Conservation (phyloP, 1,284 basidiomycete genomes). For the Rhizoctonia solani region DNA sequence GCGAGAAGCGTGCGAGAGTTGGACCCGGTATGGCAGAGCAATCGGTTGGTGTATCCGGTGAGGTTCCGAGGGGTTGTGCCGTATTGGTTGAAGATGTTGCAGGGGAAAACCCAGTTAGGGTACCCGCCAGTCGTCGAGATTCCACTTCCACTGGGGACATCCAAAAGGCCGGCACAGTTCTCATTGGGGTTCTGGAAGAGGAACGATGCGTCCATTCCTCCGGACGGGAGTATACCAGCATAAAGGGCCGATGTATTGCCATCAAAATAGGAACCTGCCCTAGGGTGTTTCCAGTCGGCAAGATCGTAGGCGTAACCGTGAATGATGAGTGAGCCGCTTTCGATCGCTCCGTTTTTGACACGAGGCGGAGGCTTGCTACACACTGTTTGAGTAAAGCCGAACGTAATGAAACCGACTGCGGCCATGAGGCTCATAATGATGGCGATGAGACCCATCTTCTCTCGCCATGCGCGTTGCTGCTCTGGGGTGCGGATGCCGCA, state of each 20-base stretch:
- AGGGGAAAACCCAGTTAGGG: conserved; percentile 93
- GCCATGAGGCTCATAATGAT: conserved; percentile 86
- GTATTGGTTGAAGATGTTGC: conserved; percentile 82
- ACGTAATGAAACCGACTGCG: conserved; percentile 95
- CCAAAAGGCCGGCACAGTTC: conserved; percentile 79
- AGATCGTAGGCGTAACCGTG: conserved; percentile 95
- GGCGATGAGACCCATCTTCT: conserved; percentile 93
- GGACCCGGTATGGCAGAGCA: conserved; percentile 73
- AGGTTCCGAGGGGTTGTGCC: conserved; percentile 66
- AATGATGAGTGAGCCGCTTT: conserved; percentile 83
- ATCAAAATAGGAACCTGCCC: conserved; percentile 66
- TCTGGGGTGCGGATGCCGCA: conserved; percentile 89
- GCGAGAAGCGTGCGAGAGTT: conserved; percentile 58
- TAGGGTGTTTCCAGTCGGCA: conserved; percentile 81
- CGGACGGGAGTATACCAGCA: conserved; percentile 73
- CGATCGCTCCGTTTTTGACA: conserved; percentile 78
- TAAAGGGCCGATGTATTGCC: conserved; percentile 84
- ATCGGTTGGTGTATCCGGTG: conserved; percentile 65
- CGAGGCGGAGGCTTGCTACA: conserved; percentile 85
- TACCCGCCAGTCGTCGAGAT: conserved; percentile 60
- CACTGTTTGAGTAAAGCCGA: conserved; percentile 96
- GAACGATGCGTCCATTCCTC: conserved; percentile 88
- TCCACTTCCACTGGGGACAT: conserved; percentile 65
- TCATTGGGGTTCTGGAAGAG: conserved; percentile 92
- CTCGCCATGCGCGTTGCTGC: conserved; percentile 94